Conservation (phyloP, 192 early-diverging fungal genomes). For the Umbelopsis vinacea region DNA sequence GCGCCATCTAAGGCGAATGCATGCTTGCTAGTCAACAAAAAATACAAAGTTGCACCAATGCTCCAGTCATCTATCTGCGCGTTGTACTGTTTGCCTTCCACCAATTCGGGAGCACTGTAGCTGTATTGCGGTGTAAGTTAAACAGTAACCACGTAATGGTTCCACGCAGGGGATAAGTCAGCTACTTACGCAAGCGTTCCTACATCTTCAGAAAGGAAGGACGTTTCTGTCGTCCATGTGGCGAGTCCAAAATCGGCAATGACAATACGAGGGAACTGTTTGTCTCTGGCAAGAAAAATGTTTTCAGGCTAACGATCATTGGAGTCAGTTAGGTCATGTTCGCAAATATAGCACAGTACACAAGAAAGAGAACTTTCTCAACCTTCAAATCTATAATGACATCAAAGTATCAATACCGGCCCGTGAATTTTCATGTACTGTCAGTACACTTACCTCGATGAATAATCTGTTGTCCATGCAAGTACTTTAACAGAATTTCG, state of each 20-base stretch:
- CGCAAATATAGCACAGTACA: neutral
- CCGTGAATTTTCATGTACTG: neutral
- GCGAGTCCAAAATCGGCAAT: neutral
- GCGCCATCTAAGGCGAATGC: neutral
- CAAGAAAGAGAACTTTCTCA: neutral
- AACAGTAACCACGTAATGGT: neutral
- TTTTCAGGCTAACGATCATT: neutral
- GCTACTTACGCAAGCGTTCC: neutral
- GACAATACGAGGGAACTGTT: neutral
- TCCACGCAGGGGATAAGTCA: neutral
- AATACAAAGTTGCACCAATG: neutral
- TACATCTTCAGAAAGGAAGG: neutral
- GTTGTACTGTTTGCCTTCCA: neutral
- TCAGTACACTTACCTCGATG: neutral
- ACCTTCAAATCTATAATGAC: neutral
- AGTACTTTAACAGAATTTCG: neutral
- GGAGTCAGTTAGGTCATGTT: neutral
- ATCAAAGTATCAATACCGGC: neutral
- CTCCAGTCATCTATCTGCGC: neutral
- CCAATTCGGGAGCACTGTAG: neutral
- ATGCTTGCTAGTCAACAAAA: neutral
- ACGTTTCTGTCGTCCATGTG: no score
- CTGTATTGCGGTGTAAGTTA: neutral
- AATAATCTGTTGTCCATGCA: neutral
- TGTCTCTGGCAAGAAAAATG: neutral